A percentile compares a stretch with the other conserved stretches of the same genome.
Evolutionary conservation across 768 basidiomycete species (phyloP).

Genomic region (Phaffia tasmanica): DNA sequence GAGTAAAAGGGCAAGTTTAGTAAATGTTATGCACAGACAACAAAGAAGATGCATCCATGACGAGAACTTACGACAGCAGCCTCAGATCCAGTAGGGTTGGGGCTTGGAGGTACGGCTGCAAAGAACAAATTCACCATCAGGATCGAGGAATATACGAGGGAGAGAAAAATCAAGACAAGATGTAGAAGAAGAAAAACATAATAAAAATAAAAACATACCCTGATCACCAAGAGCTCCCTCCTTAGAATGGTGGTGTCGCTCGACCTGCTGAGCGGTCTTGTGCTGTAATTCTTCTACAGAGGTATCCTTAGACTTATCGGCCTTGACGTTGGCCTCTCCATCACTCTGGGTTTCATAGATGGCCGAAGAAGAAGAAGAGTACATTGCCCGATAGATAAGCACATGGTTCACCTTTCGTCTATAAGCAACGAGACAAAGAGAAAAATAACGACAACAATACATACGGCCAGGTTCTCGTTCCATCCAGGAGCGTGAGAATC

Average conservation of each 20-base stretch:
- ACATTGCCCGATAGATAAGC: neutral
- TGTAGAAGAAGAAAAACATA: neutral
- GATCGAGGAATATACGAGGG: neutral
- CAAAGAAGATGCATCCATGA: neutral
- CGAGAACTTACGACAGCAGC: slow-evolving; percentile 15
- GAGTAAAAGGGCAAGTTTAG: no score
- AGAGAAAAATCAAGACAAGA: neutral
- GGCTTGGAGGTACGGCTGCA: neutral
- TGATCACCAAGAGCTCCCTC: neutral
- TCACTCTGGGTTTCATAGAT: slow-evolving; percentile 2
- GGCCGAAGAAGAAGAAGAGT: neutral
- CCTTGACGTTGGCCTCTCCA: slow-evolving; percentile 22
- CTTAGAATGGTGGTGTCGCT: slow-evolving; percentile 5
- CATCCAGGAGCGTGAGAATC: slow-evolving; percentile 13
- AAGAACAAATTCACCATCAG: neutral
- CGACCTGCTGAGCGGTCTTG: slow-evolving; percentile 8
- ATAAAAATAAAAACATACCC: no score
- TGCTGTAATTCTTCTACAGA: slow-evolving; percentile 12
- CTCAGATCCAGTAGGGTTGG: slow-evolving; percentile 9
- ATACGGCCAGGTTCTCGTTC: slow-evolving; percentile 24
- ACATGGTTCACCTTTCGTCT: neutral
- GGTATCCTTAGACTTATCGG: neutral
- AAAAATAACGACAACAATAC: neutral
- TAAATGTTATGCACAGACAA: neutral
- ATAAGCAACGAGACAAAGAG: neutral